Base-by-base conservation (phyloP, 163 green algal species). In the Scenedesmus sp. region DNA sequence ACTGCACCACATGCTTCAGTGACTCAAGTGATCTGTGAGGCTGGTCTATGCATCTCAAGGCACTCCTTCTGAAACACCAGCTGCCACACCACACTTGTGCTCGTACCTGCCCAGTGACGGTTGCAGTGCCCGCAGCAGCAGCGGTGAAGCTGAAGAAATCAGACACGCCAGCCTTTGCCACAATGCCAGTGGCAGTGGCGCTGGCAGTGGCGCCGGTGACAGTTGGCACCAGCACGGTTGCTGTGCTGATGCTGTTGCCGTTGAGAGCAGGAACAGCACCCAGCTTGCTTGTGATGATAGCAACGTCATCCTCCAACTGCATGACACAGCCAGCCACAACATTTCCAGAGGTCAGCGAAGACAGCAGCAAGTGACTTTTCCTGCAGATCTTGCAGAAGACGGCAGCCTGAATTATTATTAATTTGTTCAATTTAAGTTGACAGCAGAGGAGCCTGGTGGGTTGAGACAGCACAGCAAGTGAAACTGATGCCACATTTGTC, bases 221-320 rank as follows among this genome's bases (percentile, higher is more conserved):
- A 16, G 67, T 84, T 5, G 60, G 26, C 9, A 52, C 34, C 34
- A 89, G 62, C 2, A 20, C 9, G 3, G 84, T 81, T 54, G 84
- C 84, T 52, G 84, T 64, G 10, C 56, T 1, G n/a, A 74, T 77
- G 87, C 70, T 86, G 87, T 85, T 86, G 87, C 87, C 87, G 18
- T 91, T 91, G 54, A 34, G 13, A 3, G 20, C 10, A 2, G 73
- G 20, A 4, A 52, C 16, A 57, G 23, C 77, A n/a, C 73, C 73
- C 2, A 92, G 77, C 16, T 54, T 57, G 60, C 20, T n/a, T 0
- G 77, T 20, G 20, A 92, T 88, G 12, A 83, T 82, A 2, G 77
- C 60, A 18, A 88, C 9, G 46, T 92, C 88, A 34, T 92, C 88
- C 77, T 92, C 26, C 59, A 79, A 13, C 70, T 84, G 77, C 13